A percentile compares a stretch with the other conserved stretches of the same genome.
Evolutionary conservation across 1,284 basidiomycete species (phyloP).

Genomic region (Pseudozyma hubeiensis): DNA sequence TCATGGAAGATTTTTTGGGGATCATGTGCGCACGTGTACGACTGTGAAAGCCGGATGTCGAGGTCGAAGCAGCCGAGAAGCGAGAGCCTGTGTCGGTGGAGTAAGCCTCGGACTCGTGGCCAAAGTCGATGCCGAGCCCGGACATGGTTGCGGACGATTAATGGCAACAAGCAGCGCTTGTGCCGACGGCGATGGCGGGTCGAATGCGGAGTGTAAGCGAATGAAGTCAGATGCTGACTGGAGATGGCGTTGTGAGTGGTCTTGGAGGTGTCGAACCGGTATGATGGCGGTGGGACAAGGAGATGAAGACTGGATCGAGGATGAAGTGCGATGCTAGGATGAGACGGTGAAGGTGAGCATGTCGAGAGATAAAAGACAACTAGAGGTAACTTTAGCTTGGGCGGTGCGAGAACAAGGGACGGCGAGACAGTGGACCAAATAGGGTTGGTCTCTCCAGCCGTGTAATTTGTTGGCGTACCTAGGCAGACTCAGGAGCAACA

Average conservation of each 20-base stretch:
- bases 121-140: conserved; percentile 65
- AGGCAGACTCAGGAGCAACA: too few relatives aligned
- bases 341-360: neutral
- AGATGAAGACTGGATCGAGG: neutral
- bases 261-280: neutral
- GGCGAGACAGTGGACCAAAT: neutral
- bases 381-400: neutral
- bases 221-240: neutral
- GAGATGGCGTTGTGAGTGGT: too few relatives aligned
- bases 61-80: conserved; percentile 16
- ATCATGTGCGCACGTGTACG: conserved; percentile 41
- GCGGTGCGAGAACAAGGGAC: neutral
- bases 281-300: neutral
- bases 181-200: neutral
- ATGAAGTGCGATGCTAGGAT: neutral
- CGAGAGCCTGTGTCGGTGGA: conserved; percentile 22
- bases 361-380: neutral
- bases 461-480: too few relatives aligned
- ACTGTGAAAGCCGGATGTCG: conserved; percentile 34
- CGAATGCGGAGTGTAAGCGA: neutral
- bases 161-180: neutral
- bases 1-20: conserved; percentile 42
- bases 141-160: conserved; percentile 36
- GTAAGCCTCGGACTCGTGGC: conserved; percentile 40
- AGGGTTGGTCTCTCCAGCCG: too few relatives aligned